A percentile compares a stretch with the other conserved stretches of the same genome.
These are phyloP conservation scores for Globisporangium sylvaticum DNA, from an alignment of 352 stramenopile species.

Conservation along the genomic window DNA sequence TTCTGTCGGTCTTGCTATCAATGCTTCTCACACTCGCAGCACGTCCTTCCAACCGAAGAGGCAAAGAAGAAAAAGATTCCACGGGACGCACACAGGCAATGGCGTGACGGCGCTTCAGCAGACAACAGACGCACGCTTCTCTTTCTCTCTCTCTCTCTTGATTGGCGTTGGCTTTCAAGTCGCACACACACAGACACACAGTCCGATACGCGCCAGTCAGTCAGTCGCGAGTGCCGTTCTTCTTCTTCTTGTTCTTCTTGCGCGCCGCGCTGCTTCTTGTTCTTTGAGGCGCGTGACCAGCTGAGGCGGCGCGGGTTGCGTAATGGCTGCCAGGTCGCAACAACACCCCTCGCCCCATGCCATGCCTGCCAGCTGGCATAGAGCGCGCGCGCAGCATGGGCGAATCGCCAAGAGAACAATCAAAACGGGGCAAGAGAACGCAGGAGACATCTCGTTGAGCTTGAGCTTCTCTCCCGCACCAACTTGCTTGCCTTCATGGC, in stretches of 20 bases:
- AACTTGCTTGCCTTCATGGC: background rate
- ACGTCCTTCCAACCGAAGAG: background rate
- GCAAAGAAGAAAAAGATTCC: conserved; percentile 2
- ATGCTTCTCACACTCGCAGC: background rate
- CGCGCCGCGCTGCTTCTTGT: background rate
- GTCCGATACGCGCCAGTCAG: background rate
- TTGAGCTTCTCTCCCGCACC: background rate
- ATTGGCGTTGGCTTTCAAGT: background rate
- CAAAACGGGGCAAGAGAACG: background rate
- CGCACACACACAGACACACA: background rate
- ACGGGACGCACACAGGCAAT: background rate
- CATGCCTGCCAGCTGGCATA: background rate
- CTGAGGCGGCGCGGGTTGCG: background rate
- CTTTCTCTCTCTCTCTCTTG: no score
- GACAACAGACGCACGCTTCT: background rate
- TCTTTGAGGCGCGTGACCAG: background rate
- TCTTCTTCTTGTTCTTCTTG: background rate
- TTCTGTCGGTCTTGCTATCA: background rate
- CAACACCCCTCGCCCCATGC: background rate
- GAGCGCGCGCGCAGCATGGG: background rate
- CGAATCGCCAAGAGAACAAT: background rate
- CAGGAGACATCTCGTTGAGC: conserved; percentile 3
- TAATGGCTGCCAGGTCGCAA: background rate
- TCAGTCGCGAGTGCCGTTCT: background rate
- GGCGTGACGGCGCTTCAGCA: background rate